These are phyloP conservation scores for Exophiala sp. DNA, from an alignment of 2,329 filamentous ascomycete species.

Conservation along the genomic window DNA sequence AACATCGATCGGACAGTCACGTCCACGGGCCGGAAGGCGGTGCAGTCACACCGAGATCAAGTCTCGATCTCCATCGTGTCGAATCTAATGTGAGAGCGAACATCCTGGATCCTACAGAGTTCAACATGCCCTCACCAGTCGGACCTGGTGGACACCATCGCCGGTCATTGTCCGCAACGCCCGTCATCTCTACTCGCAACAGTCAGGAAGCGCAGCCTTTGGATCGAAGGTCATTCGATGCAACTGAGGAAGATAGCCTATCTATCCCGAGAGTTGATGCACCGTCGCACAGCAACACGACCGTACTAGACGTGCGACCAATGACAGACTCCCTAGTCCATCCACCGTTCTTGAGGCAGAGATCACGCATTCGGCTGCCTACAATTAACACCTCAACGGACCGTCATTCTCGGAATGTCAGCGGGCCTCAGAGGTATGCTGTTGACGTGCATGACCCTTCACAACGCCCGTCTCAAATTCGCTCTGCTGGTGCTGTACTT, in stretches of 20 bases:
- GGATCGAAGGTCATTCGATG: not conserved
- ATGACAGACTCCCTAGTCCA: not conserved
- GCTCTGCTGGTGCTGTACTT: constrained; percentile 18
- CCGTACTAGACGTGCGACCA: not conserved
- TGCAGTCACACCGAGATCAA: constrained; percentile 14
- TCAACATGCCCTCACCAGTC: constrained; percentile 14
- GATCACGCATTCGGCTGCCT: constrained; percentile 26
- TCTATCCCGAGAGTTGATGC: too few species aligned
- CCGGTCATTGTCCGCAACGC: constrained; percentile 11
- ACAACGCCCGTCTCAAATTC: constrained; percentile 9
- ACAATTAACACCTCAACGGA: constrained; percentile 22
- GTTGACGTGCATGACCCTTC: not conserved
- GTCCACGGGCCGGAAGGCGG: constrained; percentile 2
- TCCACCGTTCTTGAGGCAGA: constrained; percentile 19
- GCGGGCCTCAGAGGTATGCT: not conserved
- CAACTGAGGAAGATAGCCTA: not conserved
- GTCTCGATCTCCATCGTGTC: constrained; percentile 1
- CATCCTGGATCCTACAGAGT: constrained; percentile 10
- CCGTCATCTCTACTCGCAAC: not conserved
- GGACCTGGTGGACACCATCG: constrained; percentile 2
- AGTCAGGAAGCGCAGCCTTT: constrained; percentile 10
- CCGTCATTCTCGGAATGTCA: not conserved
- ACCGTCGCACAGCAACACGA: not conserved
- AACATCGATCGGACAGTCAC: constrained; percentile 4
- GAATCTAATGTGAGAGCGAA: constrained; percentile 10